Conservation (phyloP, 2,329 filamentous ascomycete genomes). For the Bimuria novae-zelandiae region DNA sequence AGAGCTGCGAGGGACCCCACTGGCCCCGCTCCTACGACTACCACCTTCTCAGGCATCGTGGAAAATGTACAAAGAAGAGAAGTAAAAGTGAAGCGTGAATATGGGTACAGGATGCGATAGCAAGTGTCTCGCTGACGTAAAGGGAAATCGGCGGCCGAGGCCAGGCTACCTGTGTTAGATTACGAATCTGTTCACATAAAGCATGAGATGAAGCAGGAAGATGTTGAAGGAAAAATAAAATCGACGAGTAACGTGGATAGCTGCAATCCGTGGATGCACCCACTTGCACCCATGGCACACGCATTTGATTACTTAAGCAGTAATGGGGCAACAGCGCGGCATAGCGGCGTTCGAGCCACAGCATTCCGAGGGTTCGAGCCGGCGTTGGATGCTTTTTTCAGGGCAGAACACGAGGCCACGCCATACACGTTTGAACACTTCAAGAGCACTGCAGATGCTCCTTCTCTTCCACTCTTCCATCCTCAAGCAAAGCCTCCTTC, state of each 20-base stretch:
- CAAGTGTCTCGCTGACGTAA: background rate
- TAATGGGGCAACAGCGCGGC: background rate
- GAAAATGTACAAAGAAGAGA: conserved; percentile 2
- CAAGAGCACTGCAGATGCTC: background rate
- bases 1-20: conserved; percentile 90
- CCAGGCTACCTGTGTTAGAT: background rate
- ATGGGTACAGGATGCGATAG: background rate
- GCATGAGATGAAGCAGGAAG: background rate
- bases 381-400: background rate
- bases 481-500: background rate
- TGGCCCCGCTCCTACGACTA: conserved; percentile 89
- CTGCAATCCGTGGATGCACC: background rate
- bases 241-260: conserved; percentile 1
- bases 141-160: conserved; percentile 3
- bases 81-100: conserved; percentile 5
- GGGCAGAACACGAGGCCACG: background rate
- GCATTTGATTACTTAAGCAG: conserved; percentile 6
- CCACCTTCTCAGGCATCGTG: conserved; percentile 64
- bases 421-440: background rate
- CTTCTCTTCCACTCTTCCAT: background rate
- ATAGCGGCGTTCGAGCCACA: conserved; percentile 4
- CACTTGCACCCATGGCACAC: no score
- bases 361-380: background rate
- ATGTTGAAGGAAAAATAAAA: background rate
- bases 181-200: background rate